Percentiles rank a stretch among this genome's conserved stretches.
These are phyloP conservation scores for Echinochloa phyllopogon DNA, from an alignment of 176 grass and related monocot genomes.

Conservation along the genomic window DNA sequence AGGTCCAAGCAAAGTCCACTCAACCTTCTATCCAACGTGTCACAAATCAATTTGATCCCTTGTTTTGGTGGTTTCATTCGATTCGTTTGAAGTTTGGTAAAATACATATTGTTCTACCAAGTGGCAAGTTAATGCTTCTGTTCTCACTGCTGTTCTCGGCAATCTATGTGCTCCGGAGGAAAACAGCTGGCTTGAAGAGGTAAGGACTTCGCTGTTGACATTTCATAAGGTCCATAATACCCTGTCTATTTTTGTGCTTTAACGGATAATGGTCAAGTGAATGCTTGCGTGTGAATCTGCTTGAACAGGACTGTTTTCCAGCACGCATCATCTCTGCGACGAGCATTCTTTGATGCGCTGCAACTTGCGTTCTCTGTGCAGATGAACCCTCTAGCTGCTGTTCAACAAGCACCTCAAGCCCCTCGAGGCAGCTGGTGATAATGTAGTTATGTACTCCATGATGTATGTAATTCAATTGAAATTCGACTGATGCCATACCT, in stretches of 20 bases:
- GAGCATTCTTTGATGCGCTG: slow-evolving; percentile 66
- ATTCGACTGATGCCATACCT: background rate
- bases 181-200: slow-evolving; percentile 67
- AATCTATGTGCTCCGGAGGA: slow-evolving; percentile 58
- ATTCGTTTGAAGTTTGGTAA: slow-evolving; percentile 70
- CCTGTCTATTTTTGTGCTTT: background rate
- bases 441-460: background rate
- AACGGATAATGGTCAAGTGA: background rate
- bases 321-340: slow-evolving; percentile 56
- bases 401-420: slow-evolving; percentile 69
- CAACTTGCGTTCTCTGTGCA: slow-evolving; percentile 85
- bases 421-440: slow-evolving; percentile 62
- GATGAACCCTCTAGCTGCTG: slow-evolving; percentile 90
- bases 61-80: slow-evolving; percentile 82
- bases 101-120: slow-evolving; percentile 65
- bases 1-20: slow-evolving; percentile 43
- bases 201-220: slow-evolving; percentile 1
- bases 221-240: background rate
- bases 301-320: slow-evolving; percentile 45
- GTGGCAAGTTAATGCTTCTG: slow-evolving; percentile 65
- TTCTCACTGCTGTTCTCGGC: slow-evolving; percentile 68
- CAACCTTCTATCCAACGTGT: slow-evolving; percentile 40
- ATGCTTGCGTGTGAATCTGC: background rate
- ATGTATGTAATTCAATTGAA: slow-evolving; percentile 31
- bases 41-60: slow-evolving; percentile 54